A percentile compares a stretch with the other conserved stretches of the same genome.
These are phyloP conservation scores for Beverwykella pulmonaria DNA, from an alignment of 495 filamentous ascomycete species.

Conservation along the genomic window DNA sequence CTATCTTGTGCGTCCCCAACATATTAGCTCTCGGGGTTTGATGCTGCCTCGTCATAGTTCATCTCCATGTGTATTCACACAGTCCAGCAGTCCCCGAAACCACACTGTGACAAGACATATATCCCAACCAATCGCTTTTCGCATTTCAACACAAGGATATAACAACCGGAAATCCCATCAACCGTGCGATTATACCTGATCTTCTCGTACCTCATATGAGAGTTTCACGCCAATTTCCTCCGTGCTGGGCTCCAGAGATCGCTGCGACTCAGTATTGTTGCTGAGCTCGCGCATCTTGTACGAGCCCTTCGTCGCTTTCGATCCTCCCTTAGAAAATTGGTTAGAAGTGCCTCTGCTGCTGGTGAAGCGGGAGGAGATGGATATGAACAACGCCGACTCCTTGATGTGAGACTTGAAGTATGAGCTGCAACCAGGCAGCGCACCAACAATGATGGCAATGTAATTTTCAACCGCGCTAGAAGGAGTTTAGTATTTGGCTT, in stretches of 20 bases:
- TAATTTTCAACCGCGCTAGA: too few species aligned
- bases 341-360: background rate
- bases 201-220: slow-evolving; percentile 2
- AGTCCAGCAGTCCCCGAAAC: background rate
- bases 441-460: too few species aligned
- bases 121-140: background rate
- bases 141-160: background rate
- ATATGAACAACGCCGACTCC: background rate
- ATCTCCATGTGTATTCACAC: too few species aligned
- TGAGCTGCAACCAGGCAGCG: slow-evolving; percentile 2
- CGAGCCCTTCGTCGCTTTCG: background rate
- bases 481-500: background rate
- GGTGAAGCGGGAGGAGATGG: slow-evolving; percentile 1
- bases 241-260: background rate
- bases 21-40: too few species aligned
- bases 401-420: slow-evolving; percentile 4
- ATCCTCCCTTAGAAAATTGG: background rate
- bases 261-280: slow-evolving; percentile 9
- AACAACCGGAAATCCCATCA: background rate
- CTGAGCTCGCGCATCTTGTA: background rate
- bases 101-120: background rate
- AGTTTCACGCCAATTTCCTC: background rate
- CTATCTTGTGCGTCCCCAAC: too few species aligned
- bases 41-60: too few species aligned
- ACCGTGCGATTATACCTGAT: background rate